Conservation (phyloP, 176 grass and related monocot species). For the Oropetium thomaeum region DNA sequence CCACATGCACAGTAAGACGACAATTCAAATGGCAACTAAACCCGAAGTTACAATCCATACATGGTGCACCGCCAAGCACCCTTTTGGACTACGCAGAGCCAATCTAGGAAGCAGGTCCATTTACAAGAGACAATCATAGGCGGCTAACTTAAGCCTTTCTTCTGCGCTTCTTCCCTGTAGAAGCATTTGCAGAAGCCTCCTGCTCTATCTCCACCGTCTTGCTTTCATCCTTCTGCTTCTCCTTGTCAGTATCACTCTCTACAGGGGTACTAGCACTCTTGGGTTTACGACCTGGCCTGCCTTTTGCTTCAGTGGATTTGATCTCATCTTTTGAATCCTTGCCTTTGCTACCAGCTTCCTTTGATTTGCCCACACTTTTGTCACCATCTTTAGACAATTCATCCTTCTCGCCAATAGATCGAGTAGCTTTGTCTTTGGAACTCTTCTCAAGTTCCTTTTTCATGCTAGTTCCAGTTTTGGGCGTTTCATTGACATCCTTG, state of each 20-base stretch:
- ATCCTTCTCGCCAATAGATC: conserved; percentile 23
- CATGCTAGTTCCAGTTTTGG: conserved; percentile 25
- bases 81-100: conserved; percentile 9
- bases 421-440: conserved; percentile 26
- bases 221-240: conserved; percentile 39
- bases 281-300: conserved; percentile 38
- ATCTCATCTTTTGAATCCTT: conserved; percentile 38
- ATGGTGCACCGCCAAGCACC: conserved; percentile 17
- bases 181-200: conserved; percentile 32
- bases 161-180: conserved; percentile 63
- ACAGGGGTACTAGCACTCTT: conserved; percentile 19
- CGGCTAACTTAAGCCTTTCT: conserved; percentile 36
- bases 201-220: conserved; percentile 36
- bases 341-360: conserved; percentile 32
- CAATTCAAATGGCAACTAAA: conserved; percentile 36
- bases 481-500: conserved; percentile 33
- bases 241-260: conserved; percentile 28
- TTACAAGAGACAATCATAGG: conserved; percentile 33
- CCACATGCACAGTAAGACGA: conserved; percentile 27
- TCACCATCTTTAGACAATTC: conserved; percentile 27
- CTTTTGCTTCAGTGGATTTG: conserved; percentile 49
- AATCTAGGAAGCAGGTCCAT: conserved; percentile 25
- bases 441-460: conserved; percentile 36
- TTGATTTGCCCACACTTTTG: conserved; percentile 32
- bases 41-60: conserved; percentile 39